phyloP scores from a whole-genome alignment of 2,329 filamentous ascomycete species.

The Pezicula radicicola region DNA sequence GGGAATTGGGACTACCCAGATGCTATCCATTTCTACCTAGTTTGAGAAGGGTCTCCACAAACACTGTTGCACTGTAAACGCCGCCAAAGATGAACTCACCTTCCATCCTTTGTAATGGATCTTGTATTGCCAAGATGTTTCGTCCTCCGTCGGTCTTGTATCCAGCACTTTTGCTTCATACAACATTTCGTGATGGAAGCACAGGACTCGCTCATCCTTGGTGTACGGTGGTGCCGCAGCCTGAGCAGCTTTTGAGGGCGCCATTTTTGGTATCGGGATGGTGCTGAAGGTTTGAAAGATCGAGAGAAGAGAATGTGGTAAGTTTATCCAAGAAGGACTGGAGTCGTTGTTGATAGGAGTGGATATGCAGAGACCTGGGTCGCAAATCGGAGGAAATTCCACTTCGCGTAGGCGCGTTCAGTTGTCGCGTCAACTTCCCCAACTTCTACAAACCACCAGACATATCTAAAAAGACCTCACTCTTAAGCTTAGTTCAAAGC shows the following conservation, averaged over 20 bases:
- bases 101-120: constrained; percentile 99
- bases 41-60: neutral
- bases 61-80: neutral
- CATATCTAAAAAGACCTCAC: no score
- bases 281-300: neutral
- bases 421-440: no score
- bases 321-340: neutral
- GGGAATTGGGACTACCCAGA: neutral
- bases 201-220: constrained; percentile 92
- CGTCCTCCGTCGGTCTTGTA: constrained; percentile 62
- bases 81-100: constrained; percentile 42
- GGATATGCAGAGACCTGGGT: neutral
- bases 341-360: neutral
- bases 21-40: neutral
- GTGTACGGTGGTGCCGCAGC: constrained; percentile 21
- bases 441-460: no score
- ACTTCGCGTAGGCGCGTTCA: no score
- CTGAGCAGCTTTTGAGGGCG: constrained; percentile 25
- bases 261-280: constrained; percentile 18
- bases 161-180: constrained; percentile 97
- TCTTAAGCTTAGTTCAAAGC: no score
- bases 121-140: constrained; percentile 79
- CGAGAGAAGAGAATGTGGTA: neutral
- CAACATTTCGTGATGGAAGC: constrained; percentile 94
- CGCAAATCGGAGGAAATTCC: no score